A percentile compares a stretch with the other conserved stretches of the same genome.
phyloP scores from a whole-genome alignment of 805 yeast species.

The Wickerhamomyces pijperi region DNA sequence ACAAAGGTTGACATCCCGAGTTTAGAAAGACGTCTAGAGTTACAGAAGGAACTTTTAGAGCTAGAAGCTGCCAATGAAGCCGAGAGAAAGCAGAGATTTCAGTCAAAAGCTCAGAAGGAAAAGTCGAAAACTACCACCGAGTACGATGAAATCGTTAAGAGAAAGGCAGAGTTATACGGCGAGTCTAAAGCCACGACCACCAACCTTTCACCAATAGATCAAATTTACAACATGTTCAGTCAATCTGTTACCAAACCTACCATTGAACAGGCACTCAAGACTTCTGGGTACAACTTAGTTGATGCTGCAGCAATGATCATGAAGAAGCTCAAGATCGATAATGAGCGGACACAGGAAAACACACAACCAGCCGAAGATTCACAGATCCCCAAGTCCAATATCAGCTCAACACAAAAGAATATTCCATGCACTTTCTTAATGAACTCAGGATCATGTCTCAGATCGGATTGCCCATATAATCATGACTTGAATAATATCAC shows the following conservation, averaged over 20 bases:
- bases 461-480: conserved; percentile 33
- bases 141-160: conserved; percentile 10
- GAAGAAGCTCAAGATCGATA: conserved; percentile 10
- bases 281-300: conserved; percentile 25
- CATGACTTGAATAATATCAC: conserved; percentile 31
- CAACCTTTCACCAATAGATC: conserved; percentile 24
- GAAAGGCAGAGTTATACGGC: conserved; percentile 12
- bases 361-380: neutral
- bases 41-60: conserved; percentile 14
- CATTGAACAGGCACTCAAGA: conserved; percentile 25
- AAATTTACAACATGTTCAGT: conserved; percentile 23
- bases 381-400: conserved; percentile 7
- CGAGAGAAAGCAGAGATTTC: neutral
- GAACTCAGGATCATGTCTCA: conserved; percentile 29
- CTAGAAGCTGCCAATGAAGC: conserved; percentile 7
- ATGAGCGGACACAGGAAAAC: neutral
- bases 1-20: conserved; percentile 15
- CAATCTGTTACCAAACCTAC: conserved; percentile 20
- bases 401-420: conserved; percentile 6
- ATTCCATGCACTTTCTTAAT: conserved; percentile 30
- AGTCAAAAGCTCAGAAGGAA: neutral
- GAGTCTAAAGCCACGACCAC: conserved; percentile 2
- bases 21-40: conserved; percentile 16
- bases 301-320: conserved; percentile 14
- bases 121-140: conserved; percentile 3